A percentile compares a stretch with the other conserved stretches of the same genome.
These are phyloP conservation scores for Kodamaea anthophila DNA, from an alignment of 1,139 yeast species.

Conservation along the genomic window DNA sequence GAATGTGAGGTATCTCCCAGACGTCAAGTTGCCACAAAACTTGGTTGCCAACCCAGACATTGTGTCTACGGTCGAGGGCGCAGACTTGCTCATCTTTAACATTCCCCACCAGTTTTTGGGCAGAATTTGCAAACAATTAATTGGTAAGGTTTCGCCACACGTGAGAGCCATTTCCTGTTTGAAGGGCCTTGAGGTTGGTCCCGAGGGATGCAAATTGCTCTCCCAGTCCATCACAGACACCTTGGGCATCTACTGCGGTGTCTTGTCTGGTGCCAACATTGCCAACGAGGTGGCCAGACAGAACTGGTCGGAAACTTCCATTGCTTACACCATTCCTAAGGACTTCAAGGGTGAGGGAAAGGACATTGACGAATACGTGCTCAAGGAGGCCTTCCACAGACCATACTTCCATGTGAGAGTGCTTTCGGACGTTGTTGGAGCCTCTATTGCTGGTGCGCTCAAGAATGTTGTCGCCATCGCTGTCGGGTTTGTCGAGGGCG, in stretches of 20 bases:
- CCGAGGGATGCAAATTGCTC: conserved; percentile 73
- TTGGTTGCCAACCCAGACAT: conserved; percentile 81
- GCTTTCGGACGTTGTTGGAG: conserved; percentile 86
- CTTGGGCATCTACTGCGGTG: conserved; percentile 87
- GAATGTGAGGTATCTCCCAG: conserved; percentile 84
- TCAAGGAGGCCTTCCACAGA: conserved; percentile 83
- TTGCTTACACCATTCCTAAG: conserved; percentile 71
- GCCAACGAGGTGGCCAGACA: conserved; percentile 93
- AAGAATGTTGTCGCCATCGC: conserved; percentile 91
- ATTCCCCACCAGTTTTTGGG: conserved; percentile 91
- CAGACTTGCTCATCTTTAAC: conserved; percentile 83
- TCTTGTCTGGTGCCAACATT: conserved; percentile 87
- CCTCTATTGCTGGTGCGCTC: conserved; percentile 89
- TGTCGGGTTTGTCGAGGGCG: conserved; percentile 92
- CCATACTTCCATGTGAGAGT: conserved; percentile 93
- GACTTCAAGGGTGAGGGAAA: conserved; percentile 66
- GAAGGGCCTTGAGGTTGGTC: conserved; percentile 82
- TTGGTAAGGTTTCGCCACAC: conserved; percentile 61
- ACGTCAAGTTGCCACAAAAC: conserved; percentile 71
- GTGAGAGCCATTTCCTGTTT: conserved; percentile 88
- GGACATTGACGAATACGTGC: conserved; percentile 64
- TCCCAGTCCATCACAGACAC: conserved; percentile 69
- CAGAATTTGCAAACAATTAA: conserved; percentile 63
- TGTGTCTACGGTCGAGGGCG: conserved; percentile 61
- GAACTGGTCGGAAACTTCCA: conserved; percentile 93